Evolutionary conservation across 2,329 filamentous ascomycete species (phyloP).

Genomic region (Fusarium sp.): DNA sequence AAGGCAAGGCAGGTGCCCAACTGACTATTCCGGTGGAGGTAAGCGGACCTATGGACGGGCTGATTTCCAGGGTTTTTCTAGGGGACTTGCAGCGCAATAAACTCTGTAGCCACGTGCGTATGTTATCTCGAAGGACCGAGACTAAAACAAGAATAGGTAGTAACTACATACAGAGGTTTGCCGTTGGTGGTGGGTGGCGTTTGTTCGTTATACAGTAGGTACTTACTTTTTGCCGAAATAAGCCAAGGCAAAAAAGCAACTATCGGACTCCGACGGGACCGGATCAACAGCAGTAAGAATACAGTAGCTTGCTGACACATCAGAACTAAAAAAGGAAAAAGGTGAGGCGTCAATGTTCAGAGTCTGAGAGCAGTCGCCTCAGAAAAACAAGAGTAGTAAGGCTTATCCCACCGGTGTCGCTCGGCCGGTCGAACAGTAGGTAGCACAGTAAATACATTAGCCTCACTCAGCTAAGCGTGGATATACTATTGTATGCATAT

Average conservation of each 20-base stretch:
- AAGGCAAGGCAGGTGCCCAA: neutral
- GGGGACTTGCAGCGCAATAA: neutral
- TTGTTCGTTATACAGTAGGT: too few species aligned
- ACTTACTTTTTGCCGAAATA: neutral
- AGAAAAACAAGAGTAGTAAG: neutral
- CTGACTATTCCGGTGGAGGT: neutral
- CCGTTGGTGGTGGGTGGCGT: too few species aligned
- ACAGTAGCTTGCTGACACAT: too few species aligned
- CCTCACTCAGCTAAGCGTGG: neutral
- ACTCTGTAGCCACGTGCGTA: slow-evolving; percentile 17
- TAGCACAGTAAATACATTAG: neutral
- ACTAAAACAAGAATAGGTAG: neutral
- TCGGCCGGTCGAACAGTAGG: neutral
- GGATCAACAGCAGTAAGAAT: neutral
- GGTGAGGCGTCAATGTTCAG: neutral
- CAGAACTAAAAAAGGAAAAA: neutral
- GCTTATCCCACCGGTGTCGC: neutral
- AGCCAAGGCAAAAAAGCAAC: neutral
- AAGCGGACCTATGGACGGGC: too few species aligned
- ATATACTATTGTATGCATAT: neutral
- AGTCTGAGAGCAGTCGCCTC: neutral
- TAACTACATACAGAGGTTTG: too few species aligned
- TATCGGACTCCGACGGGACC: too few species aligned
- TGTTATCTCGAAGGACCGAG: neutral
- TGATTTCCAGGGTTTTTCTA: neutral